Percentiles rank a stretch among this genome's conserved stretches.
phyloP scores from a whole-genome alignment of 2,329 filamentous ascomycete genomes.

The Gliomastix tumulicola region DNA sequence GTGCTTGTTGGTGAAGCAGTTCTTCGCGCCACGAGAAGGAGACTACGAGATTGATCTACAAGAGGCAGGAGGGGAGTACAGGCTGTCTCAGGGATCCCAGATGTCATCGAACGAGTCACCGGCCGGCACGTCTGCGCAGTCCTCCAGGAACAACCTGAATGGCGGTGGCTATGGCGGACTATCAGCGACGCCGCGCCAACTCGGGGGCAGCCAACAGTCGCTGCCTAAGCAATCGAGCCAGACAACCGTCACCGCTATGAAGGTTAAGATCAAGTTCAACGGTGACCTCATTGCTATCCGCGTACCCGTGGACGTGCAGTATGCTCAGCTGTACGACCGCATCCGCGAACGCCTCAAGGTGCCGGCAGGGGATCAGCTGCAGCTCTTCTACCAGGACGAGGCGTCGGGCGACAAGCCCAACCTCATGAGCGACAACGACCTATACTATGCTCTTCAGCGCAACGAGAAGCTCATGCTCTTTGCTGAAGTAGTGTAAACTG shows the following conservation, averaged over 20 bases:
- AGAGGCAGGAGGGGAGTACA: conserved; percentile 64
- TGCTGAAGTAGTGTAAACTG: conserved; percentile 50
- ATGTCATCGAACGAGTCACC: conserved; percentile 59
- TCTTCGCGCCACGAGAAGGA: conserved; percentile 83
- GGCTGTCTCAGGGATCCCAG: conserved; percentile 64
- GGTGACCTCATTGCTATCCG: conserved; percentile 88
- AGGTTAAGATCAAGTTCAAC: conserved; percentile 92
- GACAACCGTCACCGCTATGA: conserved; percentile 49
- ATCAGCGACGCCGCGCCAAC: conserved; percentile 39
- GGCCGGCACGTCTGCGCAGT: conserved; percentile 54
- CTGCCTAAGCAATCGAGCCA: background rate
- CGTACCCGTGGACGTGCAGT: conserved; percentile 74
- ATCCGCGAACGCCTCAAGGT: conserved; percentile 79
- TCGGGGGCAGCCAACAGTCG: conserved; percentile 21
- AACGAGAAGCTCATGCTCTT: conserved; percentile 84
- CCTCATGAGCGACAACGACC: conserved; percentile 71
- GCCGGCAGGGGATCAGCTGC: conserved; percentile 58
- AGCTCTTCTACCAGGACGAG: conserved; percentile 84
- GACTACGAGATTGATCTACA: conserved; percentile 88
- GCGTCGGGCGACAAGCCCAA: conserved; percentile 65
- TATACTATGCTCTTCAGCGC: conserved; percentile 71
- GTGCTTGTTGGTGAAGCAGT: conserved; percentile 77
- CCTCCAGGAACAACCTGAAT: conserved; percentile 58
- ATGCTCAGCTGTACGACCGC: conserved; percentile 73
- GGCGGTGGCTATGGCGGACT: conserved; percentile 46